Base-by-base conservation (phyloP, 2,329 filamentous ascomycete genomes). In the Penicillium hesseltinei region DNA sequence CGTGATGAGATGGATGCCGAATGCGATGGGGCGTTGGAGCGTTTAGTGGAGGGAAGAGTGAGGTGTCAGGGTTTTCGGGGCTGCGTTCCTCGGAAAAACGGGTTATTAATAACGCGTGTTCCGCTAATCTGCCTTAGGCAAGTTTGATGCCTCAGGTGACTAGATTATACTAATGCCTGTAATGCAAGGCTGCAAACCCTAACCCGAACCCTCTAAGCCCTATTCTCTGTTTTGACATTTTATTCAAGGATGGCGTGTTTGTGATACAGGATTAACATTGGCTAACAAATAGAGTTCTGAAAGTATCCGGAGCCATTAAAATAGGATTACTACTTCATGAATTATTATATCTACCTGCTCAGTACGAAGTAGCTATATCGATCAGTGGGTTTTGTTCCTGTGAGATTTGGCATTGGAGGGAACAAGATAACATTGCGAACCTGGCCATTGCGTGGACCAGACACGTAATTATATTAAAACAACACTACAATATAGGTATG, bases 401-500 rank as follows among this genome's bases (percentile, higher is more conserved):
- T 11, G 8, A 27, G 29, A 17, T 7, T 33, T 21, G 2, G 5
- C 4, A 15, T 10, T 38, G 10, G 35, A 46, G 4, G 9, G 5
- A 13, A 21, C 17, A 17, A 21, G 17, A 5, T 23, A 13, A 23
- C 8, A 48, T 42, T 42, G 27, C 31, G 17, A 38, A 42, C n/a
- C 4, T 42, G 45, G 42, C 25, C 35, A 29, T 40, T 36, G 35
- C 13, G 46, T 50, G 52, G 31, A n/a, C 52, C 49, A 54, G 42
- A 23, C 42, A 50, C 46, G 42, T 49, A 27, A 57, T 59, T 62
- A 62, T 54, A 58, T 53, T 46, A 61, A 36, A 51, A 48, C 23
- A 51, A 9, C 5, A n/a, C n/a, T n/a, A n/a, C n/a, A n/a, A n/a
- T 15, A 9, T 23, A 48, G 46, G 5, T 60, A 62, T 62, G 27